Conservation (phyloP, 169 alveolate species). For the Plasmodium coatneyi region DNA sequence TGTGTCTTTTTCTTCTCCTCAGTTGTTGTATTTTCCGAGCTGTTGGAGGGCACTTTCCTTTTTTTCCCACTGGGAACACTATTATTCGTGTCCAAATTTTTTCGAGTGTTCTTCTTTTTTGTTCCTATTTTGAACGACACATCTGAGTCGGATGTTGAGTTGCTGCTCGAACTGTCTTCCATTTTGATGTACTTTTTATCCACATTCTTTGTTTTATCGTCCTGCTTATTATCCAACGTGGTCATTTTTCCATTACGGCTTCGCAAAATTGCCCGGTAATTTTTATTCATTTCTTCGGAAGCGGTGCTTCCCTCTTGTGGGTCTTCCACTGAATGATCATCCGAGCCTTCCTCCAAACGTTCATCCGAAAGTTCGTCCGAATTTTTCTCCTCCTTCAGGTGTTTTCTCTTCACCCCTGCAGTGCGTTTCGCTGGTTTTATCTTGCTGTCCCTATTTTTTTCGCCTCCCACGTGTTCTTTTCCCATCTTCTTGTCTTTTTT, state of each 20-base stretch:
- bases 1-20: background rate
- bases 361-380: background rate
- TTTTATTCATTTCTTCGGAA: background rate
- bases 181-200: constrained; percentile 5
- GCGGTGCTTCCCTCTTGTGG: background rate
- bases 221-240: background rate
- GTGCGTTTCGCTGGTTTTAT: background rate
- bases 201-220: constrained; percentile 2
- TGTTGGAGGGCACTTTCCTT: background rate
- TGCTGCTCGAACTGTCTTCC: constrained; percentile 11
- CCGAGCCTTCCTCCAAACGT: background rate
- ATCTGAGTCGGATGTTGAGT: constrained; percentile 48
- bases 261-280: constrained; percentile 54
- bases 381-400: background rate
- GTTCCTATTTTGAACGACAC: constrained; percentile 26
- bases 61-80: background rate
- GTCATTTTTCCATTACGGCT: constrained; percentile 6
- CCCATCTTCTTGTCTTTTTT: background rate
- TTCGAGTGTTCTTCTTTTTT: constrained; percentile 25
- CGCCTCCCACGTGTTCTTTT: background rate
- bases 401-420: background rate
- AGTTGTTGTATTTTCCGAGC: background rate
- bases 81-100: constrained; percentile 7
- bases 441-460: background rate
- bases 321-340: background rate